A percentile compares a stretch with the other conserved stretches of the same genome.
These are phyloP conservation scores for Trichosporon coremiiforme DNA, from an alignment of 1,284 basidiomycete genomes.

Conservation along the genomic window DNA sequence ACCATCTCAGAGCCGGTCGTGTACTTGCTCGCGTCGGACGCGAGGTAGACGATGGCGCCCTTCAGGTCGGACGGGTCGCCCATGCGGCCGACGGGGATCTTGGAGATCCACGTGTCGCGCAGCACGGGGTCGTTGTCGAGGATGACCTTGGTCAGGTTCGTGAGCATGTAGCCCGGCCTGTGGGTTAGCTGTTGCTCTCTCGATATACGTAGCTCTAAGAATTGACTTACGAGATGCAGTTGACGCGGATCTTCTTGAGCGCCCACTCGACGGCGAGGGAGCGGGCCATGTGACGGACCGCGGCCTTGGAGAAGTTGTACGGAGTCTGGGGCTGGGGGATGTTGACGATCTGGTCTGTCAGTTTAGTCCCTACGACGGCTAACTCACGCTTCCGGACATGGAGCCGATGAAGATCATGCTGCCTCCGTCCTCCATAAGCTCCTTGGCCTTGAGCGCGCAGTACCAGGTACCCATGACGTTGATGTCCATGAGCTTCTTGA, in stretches of 20 bases:
- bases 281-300: slow-evolving; percentile 59
- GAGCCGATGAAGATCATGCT: slow-evolving; percentile 85
- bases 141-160: slow-evolving; percentile 79
- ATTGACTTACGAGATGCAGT: slow-evolving; percentile 52
- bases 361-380: slow-evolving; percentile 20
- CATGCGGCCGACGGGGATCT: slow-evolving; percentile 75
- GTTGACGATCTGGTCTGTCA: slow-evolving; percentile 71
- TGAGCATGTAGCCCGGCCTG: slow-evolving; percentile 87
- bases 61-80: slow-evolving; percentile 61
- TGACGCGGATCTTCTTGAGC: slow-evolving; percentile 60
- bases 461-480: slow-evolving; percentile 85
- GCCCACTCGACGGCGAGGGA: slow-evolving; percentile 63
- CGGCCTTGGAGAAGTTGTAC: slow-evolving; percentile 84
- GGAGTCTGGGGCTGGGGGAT: slow-evolving; percentile 88
- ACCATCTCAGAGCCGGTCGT: slow-evolving; percentile 37
- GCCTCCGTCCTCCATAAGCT: slow-evolving; percentile 65
- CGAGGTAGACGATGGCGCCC: slow-evolving; percentile 58
- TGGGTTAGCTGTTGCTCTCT: background rate
- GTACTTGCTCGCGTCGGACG: slow-evolving; percentile 51
- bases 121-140: slow-evolving; percentile 68
- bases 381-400: slow-evolving; percentile 83
- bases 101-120: slow-evolving; percentile 81
- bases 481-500: slow-evolving; percentile 82
- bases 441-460: slow-evolving; percentile 88
- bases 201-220: background rate